phyloP scores from a whole-genome alignment of 2,329 filamentous ascomycete genomes.

The Fusarium annulatum region DNA sequence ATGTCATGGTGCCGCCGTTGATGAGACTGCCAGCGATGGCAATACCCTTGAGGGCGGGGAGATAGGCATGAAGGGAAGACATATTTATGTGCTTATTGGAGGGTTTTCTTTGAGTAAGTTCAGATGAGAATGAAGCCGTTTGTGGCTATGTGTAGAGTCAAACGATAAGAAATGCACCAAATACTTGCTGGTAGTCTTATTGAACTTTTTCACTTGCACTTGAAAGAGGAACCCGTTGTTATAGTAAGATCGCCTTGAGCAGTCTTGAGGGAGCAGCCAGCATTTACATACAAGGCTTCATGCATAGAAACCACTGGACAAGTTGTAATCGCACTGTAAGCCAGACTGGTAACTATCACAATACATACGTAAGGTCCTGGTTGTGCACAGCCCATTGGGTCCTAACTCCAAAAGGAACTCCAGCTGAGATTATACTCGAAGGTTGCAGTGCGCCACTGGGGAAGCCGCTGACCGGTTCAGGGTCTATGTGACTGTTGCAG shows the following conservation, averaged over 20 bases:
- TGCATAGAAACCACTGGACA: not conserved
- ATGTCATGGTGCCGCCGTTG: constrained; percentile 35
- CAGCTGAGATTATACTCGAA: not conserved
- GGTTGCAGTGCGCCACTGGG: not conserved
- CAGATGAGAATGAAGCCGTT: too few relatives aligned
- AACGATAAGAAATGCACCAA: too few relatives aligned
- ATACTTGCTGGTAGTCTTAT: fast-evolving
- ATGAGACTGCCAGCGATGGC: constrained; percentile 33
- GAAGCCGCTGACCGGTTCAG: not conserved
- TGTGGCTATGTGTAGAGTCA: not conserved
- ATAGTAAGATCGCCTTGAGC: not conserved
- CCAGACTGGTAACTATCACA: not conserved
- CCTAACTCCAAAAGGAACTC: not conserved
- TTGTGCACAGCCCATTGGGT: too few relatives aligned
- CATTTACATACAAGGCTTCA: not conserved
- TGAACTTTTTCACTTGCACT: not conserved
- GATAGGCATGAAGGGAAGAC: constrained; percentile 6
- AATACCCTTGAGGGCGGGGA: constrained; percentile 23
- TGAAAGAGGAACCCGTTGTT: not conserved
- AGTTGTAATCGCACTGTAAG: not conserved
- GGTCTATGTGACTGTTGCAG: not conserved
- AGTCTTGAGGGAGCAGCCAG: fast-evolving
- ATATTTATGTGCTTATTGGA: not conserved
- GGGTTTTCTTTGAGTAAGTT: too few relatives aligned
- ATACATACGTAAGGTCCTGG: too few relatives aligned